phyloP scores from a whole-genome alignment of 306 rosid genomes.

The Medicago arabica region DNA sequence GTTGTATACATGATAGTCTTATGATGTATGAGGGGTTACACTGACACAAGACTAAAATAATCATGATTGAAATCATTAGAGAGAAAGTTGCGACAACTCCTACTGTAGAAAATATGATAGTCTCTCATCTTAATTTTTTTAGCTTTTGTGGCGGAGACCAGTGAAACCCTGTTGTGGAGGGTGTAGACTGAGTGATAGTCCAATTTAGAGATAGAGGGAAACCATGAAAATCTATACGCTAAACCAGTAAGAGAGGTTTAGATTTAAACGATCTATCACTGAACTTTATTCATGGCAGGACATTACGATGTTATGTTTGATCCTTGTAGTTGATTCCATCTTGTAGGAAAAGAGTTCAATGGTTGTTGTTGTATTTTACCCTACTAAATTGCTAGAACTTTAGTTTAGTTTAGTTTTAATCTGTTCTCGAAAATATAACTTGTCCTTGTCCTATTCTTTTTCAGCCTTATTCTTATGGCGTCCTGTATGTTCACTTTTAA shows the following conservation, averaged over 20 bases:
- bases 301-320: background rate
- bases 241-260: background rate
- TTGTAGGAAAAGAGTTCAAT: background rate
- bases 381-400: background rate
- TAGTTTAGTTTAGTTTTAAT: background rate
- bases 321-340: background rate
- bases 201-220: slow-evolving; percentile 12
- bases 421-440: background rate
- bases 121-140: background rate
- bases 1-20: background rate
- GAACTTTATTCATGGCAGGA: background rate
- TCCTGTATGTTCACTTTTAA: background rate
- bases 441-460: background rate
- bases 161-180: background rate
- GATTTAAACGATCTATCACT: background rate
- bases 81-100: background rate
- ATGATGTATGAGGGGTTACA: background rate
- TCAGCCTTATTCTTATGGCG: background rate
- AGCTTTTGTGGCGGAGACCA: background rate
- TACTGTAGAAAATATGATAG: background rate
- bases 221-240: background rate
- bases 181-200: background rate
- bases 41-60: background rate
- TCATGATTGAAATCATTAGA: background rate
- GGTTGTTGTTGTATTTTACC: background rate